Percentiles rank a stretch among this genome's conserved stretches.
phyloP scores from a whole-genome alignment of 805 yeast genomes.

The Diddensiella santjacobensis region DNA sequence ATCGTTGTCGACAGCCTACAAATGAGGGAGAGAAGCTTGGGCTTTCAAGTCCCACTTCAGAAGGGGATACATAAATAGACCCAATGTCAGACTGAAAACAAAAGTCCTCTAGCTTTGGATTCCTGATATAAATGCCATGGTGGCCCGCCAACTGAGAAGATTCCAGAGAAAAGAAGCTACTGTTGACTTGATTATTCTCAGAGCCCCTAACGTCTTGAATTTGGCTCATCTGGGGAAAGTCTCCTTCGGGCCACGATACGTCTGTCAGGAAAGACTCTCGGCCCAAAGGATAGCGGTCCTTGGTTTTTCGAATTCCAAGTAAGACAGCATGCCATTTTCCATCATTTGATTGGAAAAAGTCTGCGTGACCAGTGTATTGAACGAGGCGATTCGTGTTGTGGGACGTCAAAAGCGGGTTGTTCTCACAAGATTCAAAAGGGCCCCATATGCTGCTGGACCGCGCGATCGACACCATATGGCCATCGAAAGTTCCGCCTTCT shows the following conservation, averaged over 20 bases:
- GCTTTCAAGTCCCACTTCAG: neutral
- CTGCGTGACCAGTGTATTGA: constrained; percentile 7
- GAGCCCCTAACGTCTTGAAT: neutral
- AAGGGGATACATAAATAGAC: neutral
- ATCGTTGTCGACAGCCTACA: constrained; percentile 5
- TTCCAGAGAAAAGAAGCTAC: neutral
- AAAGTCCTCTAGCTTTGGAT: neutral
- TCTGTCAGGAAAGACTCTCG: constrained; percentile 1
- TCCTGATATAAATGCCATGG: neutral
- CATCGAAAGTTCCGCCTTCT: constrained; percentile 6
- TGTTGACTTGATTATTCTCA: too few relatives aligned
- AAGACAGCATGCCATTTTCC: constrained; percentile 4
- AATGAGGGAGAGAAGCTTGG: constrained; percentile 4
- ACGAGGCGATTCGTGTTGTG: constrained; percentile 1
- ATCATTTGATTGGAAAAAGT: neutral
- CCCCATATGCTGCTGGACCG: constrained; percentile 4
- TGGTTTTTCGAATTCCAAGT: constrained; percentile 1
- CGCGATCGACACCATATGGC: constrained; percentile 6
- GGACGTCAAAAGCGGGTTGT: constrained; percentile 3
- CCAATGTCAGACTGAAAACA: neutral
- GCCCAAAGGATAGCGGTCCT: constrained; percentile 2
- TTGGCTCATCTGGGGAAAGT: neutral
- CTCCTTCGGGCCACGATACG: constrained; percentile 5
- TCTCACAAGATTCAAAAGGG: neutral
- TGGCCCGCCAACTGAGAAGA: neutral